Base-by-base conservation (phyloP, 441 rosid species). In the Iberis amara region DNA sequence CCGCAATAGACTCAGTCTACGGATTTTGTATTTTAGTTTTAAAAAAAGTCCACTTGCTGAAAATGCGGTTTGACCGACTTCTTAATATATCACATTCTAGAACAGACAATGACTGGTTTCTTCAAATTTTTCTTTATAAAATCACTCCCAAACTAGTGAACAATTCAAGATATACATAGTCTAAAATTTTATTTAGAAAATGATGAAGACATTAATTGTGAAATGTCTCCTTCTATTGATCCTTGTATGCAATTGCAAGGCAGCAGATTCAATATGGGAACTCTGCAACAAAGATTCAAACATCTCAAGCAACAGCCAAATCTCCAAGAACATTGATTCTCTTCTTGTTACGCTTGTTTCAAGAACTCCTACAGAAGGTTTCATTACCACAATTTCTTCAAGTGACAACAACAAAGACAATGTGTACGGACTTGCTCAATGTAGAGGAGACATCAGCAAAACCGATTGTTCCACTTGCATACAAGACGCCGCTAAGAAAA, bases 381-480 rank as follows among this genome's bases (percentile, higher is more conserved):
- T 73, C 53, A 2, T 9, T 0, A 11, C 54, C 11, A 66, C 78
- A 4, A 62, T 69, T 23, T 74, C 77, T 23, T 44, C 53, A 3
- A 82, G 85, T 7, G 39, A 44, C 40, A 43, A 39, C 38, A 76
- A 32, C 51, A 42, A 49, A 18, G 69, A 74, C 42, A 73, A 11
- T 53, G 78, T 82, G 18, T 79, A 80, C 39, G 96, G 94, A 24
- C 74, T 87, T 2, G 82, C 88, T 13, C 90, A 84, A 63, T 85
- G 94, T 74, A 72, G 94, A 49, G 83, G 83, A 41, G 96, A 85
- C 62, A 74, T 85, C 9, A 66, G 78, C 70, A 44, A 45, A 39
- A 12, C 65, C 28, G 85, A 79, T 39, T 84, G 90, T 57, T 55
- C 76, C 0, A 57, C 13, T 27, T 84, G 96, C 54, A 73, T 84